phyloP scores from a whole-genome alignment of 768 basidiomycete species.

The Termitomyces sp. region DNA sequence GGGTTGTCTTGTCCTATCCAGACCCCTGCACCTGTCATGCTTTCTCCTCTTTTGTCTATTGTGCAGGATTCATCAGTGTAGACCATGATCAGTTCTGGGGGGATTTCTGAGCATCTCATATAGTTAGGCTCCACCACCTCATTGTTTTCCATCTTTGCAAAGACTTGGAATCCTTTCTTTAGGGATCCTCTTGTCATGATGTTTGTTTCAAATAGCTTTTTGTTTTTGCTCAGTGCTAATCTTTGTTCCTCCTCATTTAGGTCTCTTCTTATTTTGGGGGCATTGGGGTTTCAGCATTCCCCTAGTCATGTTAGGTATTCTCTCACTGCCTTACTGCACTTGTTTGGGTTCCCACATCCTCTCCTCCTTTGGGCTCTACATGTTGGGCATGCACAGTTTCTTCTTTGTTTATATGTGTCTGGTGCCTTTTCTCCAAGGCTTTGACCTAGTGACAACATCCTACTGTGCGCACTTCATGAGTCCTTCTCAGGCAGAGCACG shows the following conservation, averaged over 20 bases:
- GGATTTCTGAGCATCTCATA: no score
- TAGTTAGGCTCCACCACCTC: no score
- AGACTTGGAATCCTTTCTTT: no score
- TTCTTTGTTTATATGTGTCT: not conserved
- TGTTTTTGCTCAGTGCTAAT: not conserved
- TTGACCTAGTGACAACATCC: not conserved
- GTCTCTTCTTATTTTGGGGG: not conserved
- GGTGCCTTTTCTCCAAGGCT: not conserved
- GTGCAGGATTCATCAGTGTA: no score
- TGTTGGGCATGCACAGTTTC: not conserved
- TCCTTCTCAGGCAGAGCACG: no score
- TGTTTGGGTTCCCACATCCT: not conserved
- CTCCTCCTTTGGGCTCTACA: not conserved
- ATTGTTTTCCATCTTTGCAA: no score
- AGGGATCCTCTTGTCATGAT: not conserved
- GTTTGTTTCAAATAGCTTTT: not conserved
- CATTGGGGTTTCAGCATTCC: not conserved
- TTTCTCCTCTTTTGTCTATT: no score
- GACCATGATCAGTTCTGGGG: no score
- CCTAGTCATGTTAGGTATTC: not conserved
- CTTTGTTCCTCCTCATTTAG: not conserved
- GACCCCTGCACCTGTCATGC: no score
- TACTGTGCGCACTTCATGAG: not conserved
- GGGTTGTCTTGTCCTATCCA: no score
- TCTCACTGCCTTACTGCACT: not conserved